Conservation (phyloP, 805 yeast genomes). For the Lipomyces anomalus region DNA sequence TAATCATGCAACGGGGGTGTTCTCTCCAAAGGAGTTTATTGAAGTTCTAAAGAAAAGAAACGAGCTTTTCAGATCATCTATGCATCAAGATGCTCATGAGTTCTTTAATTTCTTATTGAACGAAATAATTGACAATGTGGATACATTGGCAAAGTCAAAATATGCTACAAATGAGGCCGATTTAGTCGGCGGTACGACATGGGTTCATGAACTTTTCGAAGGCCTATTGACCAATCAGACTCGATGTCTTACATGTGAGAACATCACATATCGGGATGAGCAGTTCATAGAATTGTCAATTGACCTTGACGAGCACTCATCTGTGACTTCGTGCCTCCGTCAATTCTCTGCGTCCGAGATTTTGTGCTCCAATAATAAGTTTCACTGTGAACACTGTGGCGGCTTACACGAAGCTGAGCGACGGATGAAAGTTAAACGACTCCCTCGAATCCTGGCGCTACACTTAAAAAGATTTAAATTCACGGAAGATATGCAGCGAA, state of each 20-base stretch:
- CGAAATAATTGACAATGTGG: conserved; percentile 51
- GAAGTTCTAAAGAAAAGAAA: conserved; percentile 75
- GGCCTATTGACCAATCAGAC: conserved; percentile 84
- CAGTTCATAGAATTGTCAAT: conserved; percentile 79
- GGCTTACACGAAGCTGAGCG: conserved; percentile 92
- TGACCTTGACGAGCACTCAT: conserved; percentile 70
- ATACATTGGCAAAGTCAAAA: conserved; percentile 13
- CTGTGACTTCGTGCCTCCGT: conserved; percentile 69
- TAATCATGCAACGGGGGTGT: conserved; percentile 66
- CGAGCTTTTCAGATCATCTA: conserved; percentile 75
- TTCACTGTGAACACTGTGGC: conserved; percentile 84
- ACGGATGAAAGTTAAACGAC: conserved; percentile 67
- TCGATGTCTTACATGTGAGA: conserved; percentile 85
- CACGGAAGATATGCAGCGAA: conserved; percentile 71
- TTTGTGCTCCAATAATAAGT: conserved; percentile 80
- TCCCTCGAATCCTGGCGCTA: conserved; percentile 74
- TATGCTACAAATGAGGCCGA: conserved; percentile 1
- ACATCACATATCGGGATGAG: conserved; percentile 73
- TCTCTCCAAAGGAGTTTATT: conserved; percentile 71
- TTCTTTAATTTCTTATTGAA: conserved; percentile 83
- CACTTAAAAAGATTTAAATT: conserved; percentile 91
- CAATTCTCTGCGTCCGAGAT: conserved; percentile 83
- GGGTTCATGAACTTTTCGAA: conserved; percentile 70
- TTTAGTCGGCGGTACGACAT: conserved; percentile 26
- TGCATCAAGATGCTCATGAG: conserved; percentile 99